Percentiles rank a stretch among this genome's conserved stretches.
Conservation (phyloP, 1,284 basidiomycete species). For the Filobasidium uniguttulatum region DNA sequence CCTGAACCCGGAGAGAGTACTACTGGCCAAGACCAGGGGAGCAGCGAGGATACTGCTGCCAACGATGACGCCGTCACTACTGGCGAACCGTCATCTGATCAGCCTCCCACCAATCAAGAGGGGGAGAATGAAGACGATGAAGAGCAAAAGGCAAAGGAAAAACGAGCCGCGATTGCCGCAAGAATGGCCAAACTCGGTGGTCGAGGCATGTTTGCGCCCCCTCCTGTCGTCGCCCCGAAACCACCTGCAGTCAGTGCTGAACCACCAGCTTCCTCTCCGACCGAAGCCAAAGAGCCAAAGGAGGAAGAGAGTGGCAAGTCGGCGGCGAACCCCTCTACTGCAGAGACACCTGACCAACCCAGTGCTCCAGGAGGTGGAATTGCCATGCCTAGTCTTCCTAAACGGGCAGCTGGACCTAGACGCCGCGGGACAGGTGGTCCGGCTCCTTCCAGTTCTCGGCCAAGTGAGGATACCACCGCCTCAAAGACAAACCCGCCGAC, state of each 20-base stretch:
- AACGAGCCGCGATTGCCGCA: slow-evolving; percentile 39
- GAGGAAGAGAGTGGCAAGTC: too few species aligned
- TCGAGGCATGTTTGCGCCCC: slow-evolving; percentile 34
- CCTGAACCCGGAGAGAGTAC: too few species aligned
- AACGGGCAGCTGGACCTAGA: slow-evolving; percentile 16
- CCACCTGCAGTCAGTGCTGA: not conserved
- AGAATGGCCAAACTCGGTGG: slow-evolving; percentile 40
- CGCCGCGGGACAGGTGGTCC: slow-evolving; percentile 1
- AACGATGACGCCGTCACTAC: slow-evolving; percentile 30
- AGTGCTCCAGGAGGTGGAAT: slow-evolving; percentile 5
- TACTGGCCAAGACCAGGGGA: slow-evolving; percentile 14
- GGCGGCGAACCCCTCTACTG: not conserved
- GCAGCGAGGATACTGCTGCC: slow-evolving; percentile 18
- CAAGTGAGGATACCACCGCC: not conserved
- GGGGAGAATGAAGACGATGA: slow-evolving; percentile 26
- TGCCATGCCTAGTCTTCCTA: slow-evolving; percentile 18
- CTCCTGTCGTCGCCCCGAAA: slow-evolving; percentile 18
- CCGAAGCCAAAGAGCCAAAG: too few species aligned
- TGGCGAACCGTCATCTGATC: too few species aligned
- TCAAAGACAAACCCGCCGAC: not conserved
- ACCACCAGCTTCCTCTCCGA: too few species aligned
- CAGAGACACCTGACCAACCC: not conserved
- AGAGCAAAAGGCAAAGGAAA: slow-evolving; percentile 35
- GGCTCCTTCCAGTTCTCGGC: not conserved
- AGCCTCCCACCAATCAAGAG: too few species aligned